These are phyloP conservation scores for Spergularia bocconei DNA, from an alignment of 148 eudicot species.

Conservation along the genomic window DNA sequence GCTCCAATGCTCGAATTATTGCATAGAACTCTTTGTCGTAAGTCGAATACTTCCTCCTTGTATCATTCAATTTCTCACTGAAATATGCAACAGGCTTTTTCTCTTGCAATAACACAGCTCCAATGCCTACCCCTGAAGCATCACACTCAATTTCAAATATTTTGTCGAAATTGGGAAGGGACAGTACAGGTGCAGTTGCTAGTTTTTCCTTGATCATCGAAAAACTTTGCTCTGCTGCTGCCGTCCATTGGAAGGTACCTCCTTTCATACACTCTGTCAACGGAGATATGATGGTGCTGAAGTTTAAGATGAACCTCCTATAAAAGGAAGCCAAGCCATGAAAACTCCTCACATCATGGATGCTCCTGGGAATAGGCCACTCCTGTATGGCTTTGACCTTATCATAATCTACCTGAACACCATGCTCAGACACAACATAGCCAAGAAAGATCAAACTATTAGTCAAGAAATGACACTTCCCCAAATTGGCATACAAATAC, in stretches of 20 bases:
- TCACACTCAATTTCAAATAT: neutral
- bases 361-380: neutral
- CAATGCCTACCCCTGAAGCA: neutral
- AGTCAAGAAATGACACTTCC: neutral
- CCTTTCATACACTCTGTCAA: neutral
- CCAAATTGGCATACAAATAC: neutral
- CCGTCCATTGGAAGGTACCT: no score
- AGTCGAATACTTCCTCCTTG: neutral
- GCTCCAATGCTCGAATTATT: neutral
- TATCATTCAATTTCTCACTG: conserved; percentile 9
- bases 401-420: neutral
- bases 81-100: conserved; percentile 2
- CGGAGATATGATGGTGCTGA: no score
- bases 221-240: no score
- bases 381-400: neutral
- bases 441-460: neutral
- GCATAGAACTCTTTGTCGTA: conserved; percentile 4
- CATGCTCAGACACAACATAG: neutral
- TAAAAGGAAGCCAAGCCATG: no score
- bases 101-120: neutral
- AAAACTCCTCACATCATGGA: no score
- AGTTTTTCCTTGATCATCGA: neutral
- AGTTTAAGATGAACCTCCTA: no score
- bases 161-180: neutral
- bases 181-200: neutral